Evolutionary conservation across 2,329 filamentous ascomycete genomes (phyloP).

Genomic region (Fusarium nodosum): DNA sequence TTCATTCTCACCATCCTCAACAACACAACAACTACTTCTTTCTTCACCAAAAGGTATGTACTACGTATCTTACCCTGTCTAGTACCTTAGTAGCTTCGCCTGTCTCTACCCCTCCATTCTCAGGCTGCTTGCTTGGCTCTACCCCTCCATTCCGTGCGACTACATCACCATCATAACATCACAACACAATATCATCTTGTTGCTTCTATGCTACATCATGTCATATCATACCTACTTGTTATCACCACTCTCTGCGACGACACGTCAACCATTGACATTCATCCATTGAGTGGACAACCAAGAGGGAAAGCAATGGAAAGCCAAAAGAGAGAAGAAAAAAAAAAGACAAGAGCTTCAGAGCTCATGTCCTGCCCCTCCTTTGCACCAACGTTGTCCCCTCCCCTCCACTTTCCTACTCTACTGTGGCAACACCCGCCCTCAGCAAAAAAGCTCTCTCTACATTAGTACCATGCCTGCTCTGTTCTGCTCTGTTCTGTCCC

Average conservation of each 20-base stretch:
- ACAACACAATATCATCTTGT: conserved; percentile 29
- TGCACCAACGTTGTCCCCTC: conserved; percentile 18
- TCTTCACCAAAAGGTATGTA: conserved; percentile 27
- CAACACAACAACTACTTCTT: conserved; percentile 22
- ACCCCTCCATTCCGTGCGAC: conserved; percentile 27
- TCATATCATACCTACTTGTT: conserved; percentile 24
- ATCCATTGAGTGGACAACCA: conserved; percentile 5
- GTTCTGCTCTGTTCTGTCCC: conserved; percentile 12
- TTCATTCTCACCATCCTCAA: conserved; percentile 42
- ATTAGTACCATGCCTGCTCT: background rate
- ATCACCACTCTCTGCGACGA: conserved; percentile 22
- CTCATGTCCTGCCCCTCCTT: conserved; percentile 31
- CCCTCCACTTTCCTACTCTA: conserved; percentile 16
- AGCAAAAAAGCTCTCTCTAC: conserved; percentile 20
- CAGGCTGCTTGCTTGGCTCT: background rate
- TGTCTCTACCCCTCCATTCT: conserved; percentile 4
- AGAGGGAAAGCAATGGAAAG: background rate
- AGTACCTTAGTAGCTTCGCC: background rate
- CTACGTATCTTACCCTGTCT: background rate
- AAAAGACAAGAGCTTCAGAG: conserved; percentile 10
- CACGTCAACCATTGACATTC: conserved; percentile 29
- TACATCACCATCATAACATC: conserved; percentile 23
- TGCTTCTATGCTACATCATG: conserved; percentile 5
- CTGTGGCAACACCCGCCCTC: conserved; percentile 30
- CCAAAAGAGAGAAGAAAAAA: background rate